Conservation (phyloP, 805 yeast species). For the Ogataea ganodermae region DNA sequence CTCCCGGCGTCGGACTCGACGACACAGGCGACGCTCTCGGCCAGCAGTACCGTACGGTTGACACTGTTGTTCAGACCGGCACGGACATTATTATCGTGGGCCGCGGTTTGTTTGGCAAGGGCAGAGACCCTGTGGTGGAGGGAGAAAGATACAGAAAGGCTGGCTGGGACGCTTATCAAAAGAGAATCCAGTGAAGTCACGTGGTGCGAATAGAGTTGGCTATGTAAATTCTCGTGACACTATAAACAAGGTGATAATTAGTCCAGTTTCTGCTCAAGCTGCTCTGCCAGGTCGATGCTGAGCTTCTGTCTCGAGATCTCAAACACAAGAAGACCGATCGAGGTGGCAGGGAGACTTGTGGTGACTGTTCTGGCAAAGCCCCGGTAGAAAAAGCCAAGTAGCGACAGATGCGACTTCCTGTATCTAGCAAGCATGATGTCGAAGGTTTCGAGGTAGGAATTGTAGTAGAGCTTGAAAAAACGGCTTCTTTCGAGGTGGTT, state of each 20-base stretch:
- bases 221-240: background rate
- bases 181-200: slow-evolving; percentile 37
- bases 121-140: slow-evolving; percentile 86
- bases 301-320: slow-evolving; percentile 67
- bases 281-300: slow-evolving; percentile 31
- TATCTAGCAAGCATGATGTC: slow-evolving; percentile 58
- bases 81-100: slow-evolving; percentile 97
- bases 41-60: slow-evolving; percentile 93
- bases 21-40: slow-evolving; percentile 96
- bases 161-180: slow-evolving; percentile 87
- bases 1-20: slow-evolving; percentile 98
- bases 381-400: slow-evolving; percentile 71
- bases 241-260: slow-evolving; percentile 1
- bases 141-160: slow-evolving; percentile 88
- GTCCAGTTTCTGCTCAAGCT: slow-evolving; percentile 8
- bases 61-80: slow-evolving; percentile 81
- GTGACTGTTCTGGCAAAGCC: slow-evolving; percentile 76
- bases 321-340: slow-evolving; percentile 80
- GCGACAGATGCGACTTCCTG: slow-evolving; percentile 53
- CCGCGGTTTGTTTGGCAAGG: slow-evolving; percentile 92
- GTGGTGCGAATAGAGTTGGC: slow-evolving; percentile 4
- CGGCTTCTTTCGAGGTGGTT: slow-evolving; percentile 27
- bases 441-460: slow-evolving; percentile 77
- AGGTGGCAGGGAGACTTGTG: slow-evolving; percentile 83
- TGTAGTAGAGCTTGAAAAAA: slow-evolving; percentile 57